Conservation (phyloP, 352 stramenopile species). For the Globisporangium heterothallicum region DNA sequence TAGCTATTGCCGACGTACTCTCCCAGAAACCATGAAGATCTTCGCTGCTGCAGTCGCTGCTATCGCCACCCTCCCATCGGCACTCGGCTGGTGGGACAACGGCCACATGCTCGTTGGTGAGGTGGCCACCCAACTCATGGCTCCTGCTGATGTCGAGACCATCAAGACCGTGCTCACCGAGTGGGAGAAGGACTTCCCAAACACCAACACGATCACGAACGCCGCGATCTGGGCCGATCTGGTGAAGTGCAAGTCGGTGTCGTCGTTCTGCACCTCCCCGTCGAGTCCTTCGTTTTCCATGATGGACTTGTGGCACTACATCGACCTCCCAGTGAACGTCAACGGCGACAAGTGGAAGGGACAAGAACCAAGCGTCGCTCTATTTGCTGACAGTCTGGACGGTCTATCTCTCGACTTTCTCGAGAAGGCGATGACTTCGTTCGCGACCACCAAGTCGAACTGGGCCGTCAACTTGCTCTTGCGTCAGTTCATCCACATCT, state of each 20-base stretch:
- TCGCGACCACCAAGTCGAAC: conserved; percentile 55
- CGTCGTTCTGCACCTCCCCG: conserved; percentile 28
- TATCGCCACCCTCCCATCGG: conserved; percentile 16
- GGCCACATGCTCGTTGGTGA: conserved; percentile 59
- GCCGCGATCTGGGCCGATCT: conserved; percentile 52
- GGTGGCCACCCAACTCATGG: conserved; percentile 47
- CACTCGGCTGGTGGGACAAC: conserved; percentile 53
- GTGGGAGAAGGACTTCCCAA: conserved; percentile 54
- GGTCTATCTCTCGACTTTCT: conserved; percentile 40
- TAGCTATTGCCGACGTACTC: background rate
- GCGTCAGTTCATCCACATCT: conserved; percentile 70
- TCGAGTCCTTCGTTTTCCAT: conserved; percentile 34
- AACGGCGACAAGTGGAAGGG: conserved; percentile 34
- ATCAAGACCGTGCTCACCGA: conserved; percentile 39
- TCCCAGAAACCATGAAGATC: conserved; percentile 26
- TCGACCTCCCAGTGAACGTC: conserved; percentile 54
- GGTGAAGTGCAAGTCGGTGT: conserved; percentile 47
- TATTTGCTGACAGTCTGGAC: conserved; percentile 49
- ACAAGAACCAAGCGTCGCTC: conserved; percentile 31
- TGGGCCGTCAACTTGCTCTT: conserved; percentile 58
- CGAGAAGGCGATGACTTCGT: conserved; percentile 38
- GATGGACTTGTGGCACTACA: conserved; percentile 68
- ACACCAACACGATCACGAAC: conserved; percentile 42
- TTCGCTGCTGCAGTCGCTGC: conserved; percentile 14
- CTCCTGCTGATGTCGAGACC: conserved; percentile 29